phyloP scores from a whole-genome alignment of 768 basidiomycete species.

The Collybiopsis luxurians region DNA sequence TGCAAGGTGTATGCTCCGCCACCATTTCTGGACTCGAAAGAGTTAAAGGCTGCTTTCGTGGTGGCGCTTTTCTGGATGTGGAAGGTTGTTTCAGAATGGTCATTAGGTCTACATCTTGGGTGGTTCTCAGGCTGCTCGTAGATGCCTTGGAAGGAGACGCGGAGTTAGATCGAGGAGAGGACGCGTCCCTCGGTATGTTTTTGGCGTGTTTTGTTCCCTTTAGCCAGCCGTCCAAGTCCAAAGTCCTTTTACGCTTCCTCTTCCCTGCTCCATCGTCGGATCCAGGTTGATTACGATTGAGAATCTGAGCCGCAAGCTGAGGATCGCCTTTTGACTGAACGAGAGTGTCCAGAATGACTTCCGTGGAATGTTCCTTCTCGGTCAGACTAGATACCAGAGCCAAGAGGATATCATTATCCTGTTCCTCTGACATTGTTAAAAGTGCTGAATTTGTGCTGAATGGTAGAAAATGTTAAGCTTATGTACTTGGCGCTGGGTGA shows the following conservation, averaged over 20 bases:
- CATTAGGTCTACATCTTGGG: conserved; percentile 46
- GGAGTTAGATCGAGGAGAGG: background rate
- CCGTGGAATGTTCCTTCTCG: conserved; percentile 28
- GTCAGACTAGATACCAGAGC: conserved; percentile 67
- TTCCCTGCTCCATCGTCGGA: conserved; percentile 14
- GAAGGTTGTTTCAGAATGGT: conserved; percentile 46
- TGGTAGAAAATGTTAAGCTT: too few species aligned
- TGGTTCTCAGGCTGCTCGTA: background rate
- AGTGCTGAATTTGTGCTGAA: too few species aligned
- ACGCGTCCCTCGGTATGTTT: background rate
- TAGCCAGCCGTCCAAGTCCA: conserved; percentile 58
- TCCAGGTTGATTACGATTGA: conserved; percentile 22
- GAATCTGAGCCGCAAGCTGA: conserved; percentile 40
- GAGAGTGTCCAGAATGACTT: conserved; percentile 56
- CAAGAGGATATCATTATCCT: conserved; percentile 68
- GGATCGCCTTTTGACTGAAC: conserved; percentile 56
- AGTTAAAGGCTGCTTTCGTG: conserved; percentile 55
- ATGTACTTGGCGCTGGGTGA: background rate
- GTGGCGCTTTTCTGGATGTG: conserved; percentile 27
- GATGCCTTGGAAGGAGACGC: background rate
- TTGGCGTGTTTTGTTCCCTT: conserved; percentile 10
- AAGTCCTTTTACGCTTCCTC: conserved; percentile 50
- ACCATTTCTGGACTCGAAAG: conserved; percentile 64
- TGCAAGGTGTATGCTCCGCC: conserved; percentile 70
- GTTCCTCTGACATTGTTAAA: conserved; percentile 1